Percentiles rank a stretch among this genome's conserved stretches.
Conservation (phyloP, 2,329 filamentous ascomycete species). For the Clarireedia hainanense region DNA sequence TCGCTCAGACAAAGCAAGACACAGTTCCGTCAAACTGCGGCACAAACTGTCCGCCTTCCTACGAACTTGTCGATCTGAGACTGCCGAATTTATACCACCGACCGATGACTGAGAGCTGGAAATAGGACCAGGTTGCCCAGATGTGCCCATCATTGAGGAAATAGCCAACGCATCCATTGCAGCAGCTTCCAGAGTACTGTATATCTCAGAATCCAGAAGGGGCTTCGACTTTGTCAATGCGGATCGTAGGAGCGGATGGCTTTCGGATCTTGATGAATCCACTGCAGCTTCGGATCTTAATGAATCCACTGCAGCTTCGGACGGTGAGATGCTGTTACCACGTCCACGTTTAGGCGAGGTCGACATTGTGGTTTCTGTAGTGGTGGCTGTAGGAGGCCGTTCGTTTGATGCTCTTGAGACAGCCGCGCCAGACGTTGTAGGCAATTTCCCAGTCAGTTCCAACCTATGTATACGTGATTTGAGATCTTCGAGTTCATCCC, state of each 20-base stretch:
- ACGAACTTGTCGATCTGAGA: conserved; percentile 76
- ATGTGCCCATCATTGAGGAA: conserved; percentile 67
- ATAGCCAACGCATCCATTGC: conserved; percentile 75
- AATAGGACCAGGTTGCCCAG: conserved; percentile 60
- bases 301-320: conserved; percentile 36
- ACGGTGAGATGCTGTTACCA: conserved; percentile 37
- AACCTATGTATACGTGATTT: conserved; percentile 88
- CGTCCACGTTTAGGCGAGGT: conserved; percentile 74
- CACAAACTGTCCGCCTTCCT: conserved; percentile 91
- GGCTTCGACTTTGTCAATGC: conserved; percentile 72
- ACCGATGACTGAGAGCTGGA: conserved; percentile 47
- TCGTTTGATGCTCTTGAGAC: conserved; percentile 58
- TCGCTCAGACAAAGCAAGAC: conserved; percentile 70
- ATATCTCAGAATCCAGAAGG: conserved; percentile 63
- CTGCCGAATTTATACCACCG: conserved; percentile 30
- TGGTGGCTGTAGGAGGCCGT: conserved; percentile 82
- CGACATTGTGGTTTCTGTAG: conserved; percentile 82
- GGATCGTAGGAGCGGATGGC: conserved; percentile 71
- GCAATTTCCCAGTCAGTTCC: conserved; percentile 82
- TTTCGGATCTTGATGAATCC: conserved; percentile 41
- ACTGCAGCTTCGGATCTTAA: conserved; percentile 41
- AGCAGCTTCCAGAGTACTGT: conserved; percentile 69
- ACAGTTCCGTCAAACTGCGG: conserved; percentile 85
- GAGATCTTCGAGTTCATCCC: conserved; percentile 94
- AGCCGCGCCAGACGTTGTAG: conserved; percentile 72